Evolutionary conservation across 306 rosid genomes (phyloP), one percentile per base, ranked within the genome.

Genomic region (Ammopiptanthus mongolicus): DNA sequence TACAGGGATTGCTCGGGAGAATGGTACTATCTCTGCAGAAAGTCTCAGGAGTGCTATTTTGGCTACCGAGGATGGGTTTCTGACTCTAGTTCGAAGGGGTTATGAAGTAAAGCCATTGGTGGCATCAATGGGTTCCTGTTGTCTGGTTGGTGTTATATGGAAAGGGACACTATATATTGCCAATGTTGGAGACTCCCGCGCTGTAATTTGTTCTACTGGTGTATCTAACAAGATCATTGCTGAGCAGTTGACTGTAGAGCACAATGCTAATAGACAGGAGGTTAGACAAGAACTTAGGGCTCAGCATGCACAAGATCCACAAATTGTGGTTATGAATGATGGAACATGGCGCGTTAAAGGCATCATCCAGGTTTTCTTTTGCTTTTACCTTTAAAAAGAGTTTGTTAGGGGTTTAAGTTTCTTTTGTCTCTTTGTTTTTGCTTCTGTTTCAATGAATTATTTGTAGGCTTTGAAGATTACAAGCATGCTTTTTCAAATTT

Each of bases 121-220:
- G 47, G 92, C 86, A 53, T 73, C 77, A 7, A 21, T 80, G 8
- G 96, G 94, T 14, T 87, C 96, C 14, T 88, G 93, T 76, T 86
- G 91, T 79, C 90, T 88, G 69, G 82, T 42, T 81, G 88, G 91
- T 74, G n/a, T n/a, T n/a, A n/a, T n/a, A n/a, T n/a, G n/a, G n/a
- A n/a, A n/a, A n/a, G n/a, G n/a, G n/a, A n/a, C 69, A 21, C 69
- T 88, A 34, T 75, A 69, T 71, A 36, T 90, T n/a, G 90, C 90
- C 64, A 90, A 88, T 34, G 39, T 93, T 50, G 98, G 98, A 22
- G 95, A 90, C 55, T 87, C 91, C 4, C 87, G 89, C 75, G 95
- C 91, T 31, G 84, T 93, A 8, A 55, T 90, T 63, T 90, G 93
- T 71, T 84, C 65, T 80, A 0, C 69, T 12, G 79, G 82, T 58